phyloP scores from a whole-genome alignment of 306 rosid genomes.

The Inga laurina region DNA sequence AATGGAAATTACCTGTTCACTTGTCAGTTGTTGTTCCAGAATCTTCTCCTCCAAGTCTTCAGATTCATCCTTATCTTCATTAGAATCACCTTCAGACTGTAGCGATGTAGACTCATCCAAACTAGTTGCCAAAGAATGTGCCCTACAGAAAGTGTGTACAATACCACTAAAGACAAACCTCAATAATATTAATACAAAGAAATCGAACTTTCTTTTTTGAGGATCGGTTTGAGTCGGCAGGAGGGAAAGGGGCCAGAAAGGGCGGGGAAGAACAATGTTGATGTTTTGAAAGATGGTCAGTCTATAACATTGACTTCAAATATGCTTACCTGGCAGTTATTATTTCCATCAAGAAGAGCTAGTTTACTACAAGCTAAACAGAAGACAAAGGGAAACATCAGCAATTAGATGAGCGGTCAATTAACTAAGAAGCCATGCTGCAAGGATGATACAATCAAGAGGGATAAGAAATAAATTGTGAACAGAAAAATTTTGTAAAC shows the following conservation, averaged over 20 bases:
- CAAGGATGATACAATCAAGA: no score
- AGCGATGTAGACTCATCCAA: conserved; percentile 39
- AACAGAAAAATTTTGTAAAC: no score
- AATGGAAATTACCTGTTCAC: conserved; percentile 37
- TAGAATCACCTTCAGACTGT: conserved; percentile 30
- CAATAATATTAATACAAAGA: background rate
- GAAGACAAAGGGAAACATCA: conserved; percentile 17
- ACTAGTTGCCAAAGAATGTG: conserved; percentile 29
- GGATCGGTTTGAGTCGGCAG: background rate
- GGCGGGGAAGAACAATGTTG: background rate
- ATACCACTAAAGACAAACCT: no score
- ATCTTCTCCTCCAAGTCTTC: conserved; percentile 30
- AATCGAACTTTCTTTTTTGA: background rate
- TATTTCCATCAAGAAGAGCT: conserved; percentile 37
- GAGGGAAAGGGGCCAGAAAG: no score
- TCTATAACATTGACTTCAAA: background rate
- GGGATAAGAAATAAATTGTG: no score
- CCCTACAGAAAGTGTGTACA: background rate
- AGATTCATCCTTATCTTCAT: conserved; percentile 30
- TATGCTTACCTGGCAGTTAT: conserved; percentile 40
- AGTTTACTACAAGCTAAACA: conserved; percentile 26
- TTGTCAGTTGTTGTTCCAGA: conserved; percentile 37
- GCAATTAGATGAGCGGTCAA: conserved; percentile 8
- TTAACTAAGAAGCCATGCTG: no score
- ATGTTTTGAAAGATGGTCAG: background rate